phyloP scores from a whole-genome alignment of 768 basidiomycete genomes.

The Rubroboletus pulcherrimus region DNA sequence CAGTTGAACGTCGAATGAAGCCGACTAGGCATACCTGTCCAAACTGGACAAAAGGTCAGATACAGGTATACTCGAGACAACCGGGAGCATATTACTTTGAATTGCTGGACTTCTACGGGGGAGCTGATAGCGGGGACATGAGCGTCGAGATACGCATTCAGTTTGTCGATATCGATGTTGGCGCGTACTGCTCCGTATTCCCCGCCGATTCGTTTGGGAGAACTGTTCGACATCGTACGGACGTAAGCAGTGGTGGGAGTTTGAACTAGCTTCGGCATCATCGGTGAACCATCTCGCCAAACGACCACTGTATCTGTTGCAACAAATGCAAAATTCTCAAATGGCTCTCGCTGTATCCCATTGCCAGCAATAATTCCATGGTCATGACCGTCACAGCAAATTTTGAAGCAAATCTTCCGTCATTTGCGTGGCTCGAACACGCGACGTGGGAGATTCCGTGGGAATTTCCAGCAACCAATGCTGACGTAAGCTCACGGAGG shows the following conservation, averaged over 20 bases:
- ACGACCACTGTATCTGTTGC: neutral
- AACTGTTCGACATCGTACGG: conserved; percentile 19
- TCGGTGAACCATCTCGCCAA: neutral
- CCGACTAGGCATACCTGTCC: conserved; percentile 62
- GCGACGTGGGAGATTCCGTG: conserved; percentile 9
- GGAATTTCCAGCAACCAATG: conserved; percentile 15
- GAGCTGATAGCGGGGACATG: conserved; percentile 52
- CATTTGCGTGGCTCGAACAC: conserved; percentile 2
- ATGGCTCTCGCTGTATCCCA: neutral
- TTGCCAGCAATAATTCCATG: neutral
- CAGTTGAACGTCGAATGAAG: neutral
- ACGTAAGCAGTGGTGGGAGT: neutral
- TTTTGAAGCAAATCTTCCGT: neutral
- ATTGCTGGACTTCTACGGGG: conserved; percentile 84
- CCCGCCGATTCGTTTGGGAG: conserved; percentile 56
- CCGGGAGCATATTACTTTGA: conserved; percentile 64
- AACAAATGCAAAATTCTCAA: neutral
- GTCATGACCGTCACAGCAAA: neutral
- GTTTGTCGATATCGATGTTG: conserved; percentile 55
- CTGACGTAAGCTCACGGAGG: conserved; percentile 31
- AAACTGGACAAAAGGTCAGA: conserved; percentile 48
- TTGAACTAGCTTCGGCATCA: no score
- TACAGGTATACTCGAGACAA: neutral
- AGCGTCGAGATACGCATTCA: conserved; percentile 62
- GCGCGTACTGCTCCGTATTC: conserved; percentile 75